A percentile compares a stretch with the other conserved stretches of the same genome.
These are phyloP conservation scores for Phytophthora brassicae DNA, from an alignment of 352 stramenopile genomes.

Conservation along the genomic window DNA sequence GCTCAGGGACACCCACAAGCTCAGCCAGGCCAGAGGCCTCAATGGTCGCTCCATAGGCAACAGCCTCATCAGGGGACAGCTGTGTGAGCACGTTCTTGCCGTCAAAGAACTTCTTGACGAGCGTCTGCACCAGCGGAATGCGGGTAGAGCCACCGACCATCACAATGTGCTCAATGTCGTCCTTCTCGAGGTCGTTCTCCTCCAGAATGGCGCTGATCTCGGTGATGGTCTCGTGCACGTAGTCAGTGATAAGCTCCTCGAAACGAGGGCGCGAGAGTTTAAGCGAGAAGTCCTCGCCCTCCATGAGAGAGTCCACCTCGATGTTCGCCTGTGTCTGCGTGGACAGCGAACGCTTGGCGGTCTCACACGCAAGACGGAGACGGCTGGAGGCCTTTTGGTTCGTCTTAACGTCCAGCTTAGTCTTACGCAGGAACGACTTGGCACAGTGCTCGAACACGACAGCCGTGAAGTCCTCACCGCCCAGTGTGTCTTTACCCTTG, in stretches of 20 bases:
- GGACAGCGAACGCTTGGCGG: slow-evolving; percentile 97
- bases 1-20: slow-evolving; percentile 65
- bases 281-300: slow-evolving; percentile 97
- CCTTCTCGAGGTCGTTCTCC: slow-evolving; percentile 75
- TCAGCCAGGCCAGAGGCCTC: slow-evolving; percentile 73
- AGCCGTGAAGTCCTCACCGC: slow-evolving; percentile 97
- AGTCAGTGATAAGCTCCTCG: slow-evolving; percentile 94
- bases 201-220: slow-evolving; percentile 88
- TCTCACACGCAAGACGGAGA: slow-evolving; percentile 95
- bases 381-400: slow-evolving; percentile 95
- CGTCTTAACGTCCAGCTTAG: slow-evolving; percentile 90
- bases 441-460: slow-evolving; percentile 97
- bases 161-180: slow-evolving; percentile 95
- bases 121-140: slow-evolving; percentile 94
- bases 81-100: slow-evolving; percentile 81
- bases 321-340: slow-evolving; percentile 96
- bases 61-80: slow-evolving; percentile 90
- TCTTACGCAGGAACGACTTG: slow-evolving; percentile 94
- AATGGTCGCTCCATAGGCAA: slow-evolving; percentile 89
- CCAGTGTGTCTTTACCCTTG: slow-evolving; percentile 94
- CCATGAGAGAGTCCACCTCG: slow-evolving; percentile 97
- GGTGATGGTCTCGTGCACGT: slow-evolving; percentile 92
- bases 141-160: slow-evolving; percentile 96
- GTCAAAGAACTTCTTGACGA: slow-evolving; percentile 86
- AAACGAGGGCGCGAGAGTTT: slow-evolving; percentile 96